Evolutionary conservation across 495 filamentous ascomycete genomes (phyloP).

Genomic region (Aspergillus heteromorphus): DNA sequence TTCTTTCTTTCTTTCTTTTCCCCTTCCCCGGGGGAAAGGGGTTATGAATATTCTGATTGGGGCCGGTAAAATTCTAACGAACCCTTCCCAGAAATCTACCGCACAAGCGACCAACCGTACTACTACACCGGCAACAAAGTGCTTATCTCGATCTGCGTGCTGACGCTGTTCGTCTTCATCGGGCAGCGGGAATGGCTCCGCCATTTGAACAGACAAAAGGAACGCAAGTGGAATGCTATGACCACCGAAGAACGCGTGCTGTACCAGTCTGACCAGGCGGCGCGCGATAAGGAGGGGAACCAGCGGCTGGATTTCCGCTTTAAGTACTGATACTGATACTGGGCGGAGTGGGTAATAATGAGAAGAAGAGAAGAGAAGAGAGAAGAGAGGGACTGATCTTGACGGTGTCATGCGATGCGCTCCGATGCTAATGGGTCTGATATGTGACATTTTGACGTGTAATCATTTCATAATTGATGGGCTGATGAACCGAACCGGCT

Average conservation of each 20-base stretch:
- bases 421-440: not conserved
- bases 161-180: slow-evolving; percentile 29
- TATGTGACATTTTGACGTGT: not conserved
- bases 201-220: slow-evolving; percentile 31
- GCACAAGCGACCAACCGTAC: slow-evolving; percentile 27
- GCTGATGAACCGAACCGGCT: not conserved
- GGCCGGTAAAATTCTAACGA: too few relatives aligned
- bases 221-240: slow-evolving; percentile 32
- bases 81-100: slow-evolving; percentile 27
- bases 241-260: slow-evolving; percentile 22
- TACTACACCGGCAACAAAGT: slow-evolving; percentile 38
- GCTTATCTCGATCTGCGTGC: slow-evolving; percentile 27
- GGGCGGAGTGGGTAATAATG: not conserved
- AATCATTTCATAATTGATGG: not conserved
- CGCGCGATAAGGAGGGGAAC: slow-evolving; percentile 31
- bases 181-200: slow-evolving; percentile 24
- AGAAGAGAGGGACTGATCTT: too few relatives aligned
- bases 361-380: too few relatives aligned
- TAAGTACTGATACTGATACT: slow-evolving; percentile 12
- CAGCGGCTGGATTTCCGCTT: slow-evolving; percentile 38
- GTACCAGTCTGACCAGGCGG: slow-evolving; percentile 28
- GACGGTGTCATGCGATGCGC: not conserved
- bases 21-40: too few relatives aligned
- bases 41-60: too few relatives aligned
- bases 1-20: too few relatives aligned